Evolutionary conservation across 1,284 basidiomycete genomes (phyloP).

Genomic region (Irpex lacteus): DNA sequence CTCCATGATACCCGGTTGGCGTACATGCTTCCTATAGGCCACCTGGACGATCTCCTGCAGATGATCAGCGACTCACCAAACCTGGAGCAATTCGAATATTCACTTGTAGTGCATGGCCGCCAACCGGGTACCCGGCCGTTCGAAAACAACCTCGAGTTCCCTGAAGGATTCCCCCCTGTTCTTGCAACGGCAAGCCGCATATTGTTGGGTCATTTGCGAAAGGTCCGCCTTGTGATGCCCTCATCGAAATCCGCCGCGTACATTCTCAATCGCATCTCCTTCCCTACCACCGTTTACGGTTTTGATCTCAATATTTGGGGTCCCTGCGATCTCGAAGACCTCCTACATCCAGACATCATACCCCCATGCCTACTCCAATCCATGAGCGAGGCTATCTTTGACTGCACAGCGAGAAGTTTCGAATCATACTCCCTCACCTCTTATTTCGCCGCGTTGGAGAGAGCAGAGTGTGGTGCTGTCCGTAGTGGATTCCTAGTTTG

Average conservation of each 20-base stretch:
- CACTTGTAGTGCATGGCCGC: not conserved
- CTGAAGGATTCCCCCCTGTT: not conserved
- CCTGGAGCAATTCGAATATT: not conserved
- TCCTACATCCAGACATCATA: not conserved
- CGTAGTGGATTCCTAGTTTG: not conserved
- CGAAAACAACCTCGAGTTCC: not conserved
- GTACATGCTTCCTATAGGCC: not conserved
- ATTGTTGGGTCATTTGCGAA: not conserved
- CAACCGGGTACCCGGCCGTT: not conserved
- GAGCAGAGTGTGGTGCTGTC: not conserved
- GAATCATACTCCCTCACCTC: not conserved
- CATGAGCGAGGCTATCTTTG: not conserved
- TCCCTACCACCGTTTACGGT: not conserved
- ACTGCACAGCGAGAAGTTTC: not conserved
- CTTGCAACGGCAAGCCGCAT: not conserved
- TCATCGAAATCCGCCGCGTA: not conserved
- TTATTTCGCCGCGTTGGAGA: not conserved
- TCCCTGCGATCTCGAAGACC: not conserved
- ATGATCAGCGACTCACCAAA: not conserved
- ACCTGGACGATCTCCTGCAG: not conserved
- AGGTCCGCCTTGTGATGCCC: not conserved
- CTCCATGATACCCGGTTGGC: not conserved
- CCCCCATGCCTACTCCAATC: not conserved
- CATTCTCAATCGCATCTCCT: not conserved
- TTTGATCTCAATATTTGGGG: not conserved